Base-by-base conservation (phyloP, 2,329 filamentous ascomycete genomes). In the Scedosporium minutisporum region DNA sequence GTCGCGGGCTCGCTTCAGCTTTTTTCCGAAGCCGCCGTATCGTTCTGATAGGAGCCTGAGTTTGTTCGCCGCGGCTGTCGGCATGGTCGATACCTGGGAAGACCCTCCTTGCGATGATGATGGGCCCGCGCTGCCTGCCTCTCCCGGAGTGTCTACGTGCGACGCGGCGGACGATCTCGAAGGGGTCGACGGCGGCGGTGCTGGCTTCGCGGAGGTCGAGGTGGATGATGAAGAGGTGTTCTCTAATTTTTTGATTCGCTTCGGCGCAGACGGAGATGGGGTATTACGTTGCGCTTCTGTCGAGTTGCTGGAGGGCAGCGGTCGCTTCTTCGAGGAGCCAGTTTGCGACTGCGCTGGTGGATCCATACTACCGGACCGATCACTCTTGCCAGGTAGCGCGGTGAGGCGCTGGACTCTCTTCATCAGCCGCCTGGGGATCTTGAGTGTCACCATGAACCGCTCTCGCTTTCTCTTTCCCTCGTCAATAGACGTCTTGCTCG, bases 1-100 rank as follows among this genome's bases (percentile, higher is more conserved):
- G 65, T 86, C 83, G 27, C 81, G 80, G 12, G 77, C 73, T 64
- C 84, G 82, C 73, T 86, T 86, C 18, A 85, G 73, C 61, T 76
- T 78, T 38, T 75, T 78, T 2, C 80, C 83, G 6, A 83, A 67
- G 10, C n/a, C 2, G 65, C 69, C 29, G 70, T 71, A 66, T 78
- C 78, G 38, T 68, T 57, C 67, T 6, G 69, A 68, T 29, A 3
- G 71, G 71, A 41, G 64, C 29, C 46, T 63, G 6, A 61, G 42
- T 21, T 51, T 62, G 6, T 14, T 57, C 16, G 44, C 53, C 9
- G 60, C 33, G 6, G 61, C 38, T 6, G 57, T 48, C 14, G 48
- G 21, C 5, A 60, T 60, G 57, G 58, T 48, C 25, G 57, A 14
- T 25, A 33, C 41, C n/a, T 21, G 53, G 41, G 57, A 41, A 3